A percentile compares a stretch with the other conserved stretches of the same genome.
Evolutionary conservation across 2,329 filamentous ascomycete species (phyloP).

Genomic region (Ascochyta fabae): DNA sequence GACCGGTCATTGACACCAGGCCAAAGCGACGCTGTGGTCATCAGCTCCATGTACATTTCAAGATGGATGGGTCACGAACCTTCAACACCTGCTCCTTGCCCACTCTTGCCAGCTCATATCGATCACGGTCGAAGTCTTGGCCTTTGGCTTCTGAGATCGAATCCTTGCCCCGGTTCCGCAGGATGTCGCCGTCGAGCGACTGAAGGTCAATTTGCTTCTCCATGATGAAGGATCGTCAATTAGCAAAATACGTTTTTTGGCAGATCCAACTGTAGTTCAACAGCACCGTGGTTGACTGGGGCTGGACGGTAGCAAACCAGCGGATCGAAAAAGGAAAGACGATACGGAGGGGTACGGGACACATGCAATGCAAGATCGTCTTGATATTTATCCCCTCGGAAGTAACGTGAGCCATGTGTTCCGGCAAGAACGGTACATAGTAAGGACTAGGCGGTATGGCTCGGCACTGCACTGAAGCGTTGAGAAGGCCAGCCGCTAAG

Average conservation of each 20-base stretch:
- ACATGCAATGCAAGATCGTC: conserved; percentile 46
- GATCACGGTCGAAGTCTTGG: conserved; percentile 40
- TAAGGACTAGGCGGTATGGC: conserved; percentile 25
- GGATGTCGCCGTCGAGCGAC: conserved; percentile 33
- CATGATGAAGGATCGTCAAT: conserved; percentile 25
- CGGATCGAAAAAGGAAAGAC: conserved; percentile 27
- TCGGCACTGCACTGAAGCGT: conserved; percentile 29
- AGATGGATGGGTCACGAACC: conserved; percentile 21
- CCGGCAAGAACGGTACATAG: conserved; percentile 34
- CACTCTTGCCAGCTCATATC: conserved; percentile 44
- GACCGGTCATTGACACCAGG: conserved; percentile 46
- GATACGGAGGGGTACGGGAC: conserved; percentile 34
- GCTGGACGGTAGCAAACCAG: conserved; percentile 18
- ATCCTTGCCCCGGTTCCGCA: conserved; percentile 29
- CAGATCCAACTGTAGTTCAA: background rate
- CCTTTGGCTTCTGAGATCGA: conserved; percentile 35
- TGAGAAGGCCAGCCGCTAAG: conserved; percentile 24
- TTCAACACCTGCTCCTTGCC: conserved; percentile 48
- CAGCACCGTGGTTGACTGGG: conserved; percentile 4
- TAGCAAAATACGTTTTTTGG: background rate
- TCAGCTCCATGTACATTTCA: conserved; percentile 11
- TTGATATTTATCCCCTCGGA: conserved; percentile 39
- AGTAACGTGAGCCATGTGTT: conserved; percentile 43
- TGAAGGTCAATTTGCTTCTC: conserved; percentile 42
- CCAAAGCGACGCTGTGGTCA: conserved; percentile 45